Evolutionary conservation across 2,329 filamentous ascomycete species (phyloP).

Genomic region (Colletotrichum simmondsii): DNA sequence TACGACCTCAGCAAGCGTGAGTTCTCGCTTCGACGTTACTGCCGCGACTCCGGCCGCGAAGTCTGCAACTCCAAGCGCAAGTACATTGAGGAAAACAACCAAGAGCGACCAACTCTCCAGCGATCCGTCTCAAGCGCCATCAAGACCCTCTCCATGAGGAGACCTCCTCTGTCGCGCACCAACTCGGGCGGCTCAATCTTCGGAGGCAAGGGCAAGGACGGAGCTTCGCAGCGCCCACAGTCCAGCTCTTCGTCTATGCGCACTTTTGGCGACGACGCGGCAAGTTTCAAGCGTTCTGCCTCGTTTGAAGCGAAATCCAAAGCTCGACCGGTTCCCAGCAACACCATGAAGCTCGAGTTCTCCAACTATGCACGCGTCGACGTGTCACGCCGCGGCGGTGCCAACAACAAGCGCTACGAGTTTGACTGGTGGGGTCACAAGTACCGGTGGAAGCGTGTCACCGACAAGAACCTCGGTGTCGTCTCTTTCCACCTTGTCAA

Average conservation of each 20-base stretch:
- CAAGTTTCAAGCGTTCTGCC: conserved; percentile 40
- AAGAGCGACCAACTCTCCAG: conserved; percentile 53
- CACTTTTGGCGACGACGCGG: conserved; percentile 45
- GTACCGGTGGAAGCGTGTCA: conserved; percentile 85
- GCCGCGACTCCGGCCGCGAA: conserved; percentile 90
- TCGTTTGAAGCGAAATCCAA: conserved; percentile 48
- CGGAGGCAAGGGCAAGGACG: conserved; percentile 38
- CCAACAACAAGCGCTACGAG: conserved; percentile 80
- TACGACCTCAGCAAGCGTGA: conserved; percentile 87
- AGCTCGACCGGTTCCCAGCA: conserved; percentile 66
- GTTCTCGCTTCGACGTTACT: conserved; percentile 92
- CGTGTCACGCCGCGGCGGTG: conserved; percentile 75
- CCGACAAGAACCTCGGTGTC: conserved; percentile 73
- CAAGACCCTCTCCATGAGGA: conserved; percentile 54
- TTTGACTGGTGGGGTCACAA: conserved; percentile 93
- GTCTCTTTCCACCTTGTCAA: conserved; percentile 85
- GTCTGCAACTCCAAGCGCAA: conserved; percentile 86
- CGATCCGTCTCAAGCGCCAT: conserved; percentile 61
- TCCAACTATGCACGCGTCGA: conserved; percentile 97
- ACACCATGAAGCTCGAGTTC: conserved; percentile 91
- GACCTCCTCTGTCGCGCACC: conserved; percentile 47
- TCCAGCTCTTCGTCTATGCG: conserved; percentile 48
- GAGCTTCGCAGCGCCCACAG: conserved; percentile 41
- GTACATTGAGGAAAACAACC: conserved; percentile 65
- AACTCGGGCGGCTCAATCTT: conserved; percentile 47